A percentile compares a stretch with the other conserved stretches of the same genome.
These are phyloP conservation scores for Pythium guiyangense DNA, from an alignment of 352 stramenopile species.

Conservation along the genomic window DNA sequence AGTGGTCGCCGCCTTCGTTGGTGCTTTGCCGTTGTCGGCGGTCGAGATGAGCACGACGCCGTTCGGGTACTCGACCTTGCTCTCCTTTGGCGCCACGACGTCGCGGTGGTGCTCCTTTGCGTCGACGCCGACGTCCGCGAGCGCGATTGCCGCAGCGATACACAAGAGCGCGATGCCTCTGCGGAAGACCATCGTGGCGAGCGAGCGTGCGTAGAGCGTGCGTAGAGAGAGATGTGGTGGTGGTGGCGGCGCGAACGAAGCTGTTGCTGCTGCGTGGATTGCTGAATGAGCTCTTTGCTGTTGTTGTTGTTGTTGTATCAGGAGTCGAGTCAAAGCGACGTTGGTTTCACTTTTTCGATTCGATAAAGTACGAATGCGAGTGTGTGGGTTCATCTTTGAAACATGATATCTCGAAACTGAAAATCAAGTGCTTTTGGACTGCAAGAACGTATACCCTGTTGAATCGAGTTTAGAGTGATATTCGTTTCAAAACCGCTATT, in stretches of 20 bases:
- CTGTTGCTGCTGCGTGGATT: neutral
- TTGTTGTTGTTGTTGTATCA: too few relatives aligned
- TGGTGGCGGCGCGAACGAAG: neutral
- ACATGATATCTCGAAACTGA: neutral
- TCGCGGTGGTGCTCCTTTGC: slow-evolving; percentile 11
- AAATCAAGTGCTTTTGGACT: too few relatives aligned
- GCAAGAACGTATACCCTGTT: neutral
- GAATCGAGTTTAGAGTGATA: neutral
- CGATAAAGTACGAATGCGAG: too few relatives aligned
- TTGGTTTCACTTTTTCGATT: neutral
- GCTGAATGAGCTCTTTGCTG: neutral
- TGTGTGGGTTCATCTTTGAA: neutral
- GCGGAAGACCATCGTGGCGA: slow-evolving; percentile 31
- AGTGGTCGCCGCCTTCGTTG: slow-evolving; percentile 1
- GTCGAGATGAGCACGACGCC: slow-evolving; percentile 27
- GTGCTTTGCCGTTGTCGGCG: slow-evolving; percentile 1
- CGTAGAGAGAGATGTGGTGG: too few relatives aligned
- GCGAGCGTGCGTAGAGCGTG: too few relatives aligned
- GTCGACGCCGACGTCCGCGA: slow-evolving; percentile 22
- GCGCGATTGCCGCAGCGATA: slow-evolving; percentile 21
- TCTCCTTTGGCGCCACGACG: slow-evolving; percentile 13
- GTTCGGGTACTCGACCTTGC: slow-evolving; percentile 28
- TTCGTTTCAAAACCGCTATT: neutral
- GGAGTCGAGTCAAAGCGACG: too few relatives aligned
- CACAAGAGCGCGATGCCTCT: slow-evolving; percentile 31